Base-by-base conservation (phyloP, 176 grass and related monocot species). In the Hyparrhenia diplandra region DNA sequence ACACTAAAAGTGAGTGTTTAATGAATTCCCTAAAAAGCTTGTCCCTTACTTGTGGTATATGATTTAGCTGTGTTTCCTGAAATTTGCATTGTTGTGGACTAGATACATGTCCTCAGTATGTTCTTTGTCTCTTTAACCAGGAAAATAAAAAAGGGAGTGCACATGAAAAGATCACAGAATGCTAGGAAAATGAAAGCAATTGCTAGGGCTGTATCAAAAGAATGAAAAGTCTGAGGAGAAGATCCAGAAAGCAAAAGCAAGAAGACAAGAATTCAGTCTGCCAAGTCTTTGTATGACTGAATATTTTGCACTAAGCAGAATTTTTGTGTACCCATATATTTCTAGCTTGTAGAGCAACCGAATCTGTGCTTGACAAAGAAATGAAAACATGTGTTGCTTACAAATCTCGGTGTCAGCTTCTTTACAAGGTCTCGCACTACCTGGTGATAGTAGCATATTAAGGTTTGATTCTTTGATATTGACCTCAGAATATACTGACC, bases 261-360 rank as follows among this genome's bases (percentile, higher is more conserved):
- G 88, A 92, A 86, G 71, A 27, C 78, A 64, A 92, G 90, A 75
- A 63, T 93, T 84, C 89, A 98, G 58, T 93, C 86, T 81, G 92
- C 95, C 6, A 98, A 93, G 71, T 92, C 86, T 32, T 72, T 98
- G 67, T 98, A 98, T 57, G 86, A 94, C 59, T 98, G 82, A 89
- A 54, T 28, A 20, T 82, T 62, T 31, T 47, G 36, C 6, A 12
- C 57, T 73, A 67, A 73, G 55, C 37, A 30, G 24, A 67, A 45
- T 73, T 77, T n/a, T 82, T 73, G 14, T 71, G 45, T 67, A 74
- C 71, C 11, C 11, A 6, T 74, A 79, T 69, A 20, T 71, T 64
- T 64, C 13, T 43, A 4, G 52, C 32, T 24, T 77, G 73, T 74
- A 75, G 76, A 80, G 63, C 60, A 67, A 82, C 58, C 1, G 64